Conservation (phyloP, 768 basidiomycete species). For the Psilocybe sp. region DNA sequence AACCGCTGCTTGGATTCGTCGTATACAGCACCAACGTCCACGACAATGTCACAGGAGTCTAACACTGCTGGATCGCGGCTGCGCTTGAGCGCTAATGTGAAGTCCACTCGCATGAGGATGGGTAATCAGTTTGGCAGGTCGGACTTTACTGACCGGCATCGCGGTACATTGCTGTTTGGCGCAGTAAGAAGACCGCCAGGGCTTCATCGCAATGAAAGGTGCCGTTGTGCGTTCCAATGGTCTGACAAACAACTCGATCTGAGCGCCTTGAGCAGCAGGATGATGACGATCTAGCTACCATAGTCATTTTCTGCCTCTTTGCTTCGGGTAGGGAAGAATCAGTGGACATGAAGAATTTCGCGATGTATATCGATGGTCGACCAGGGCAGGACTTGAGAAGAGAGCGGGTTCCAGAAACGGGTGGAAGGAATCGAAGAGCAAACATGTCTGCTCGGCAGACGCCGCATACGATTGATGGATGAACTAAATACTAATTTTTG, state of each 20-base stretch:
- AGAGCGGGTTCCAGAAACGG: constrained; percentile 3
- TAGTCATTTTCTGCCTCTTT: constrained; percentile 42
- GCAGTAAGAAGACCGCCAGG: constrained; percentile 86
- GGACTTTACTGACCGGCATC: constrained; percentile 55
- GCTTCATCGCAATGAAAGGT: constrained; percentile 98
- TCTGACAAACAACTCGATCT: constrained; percentile 32
- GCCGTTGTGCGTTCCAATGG: constrained; percentile 93
- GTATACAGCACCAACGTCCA: constrained; percentile 94
- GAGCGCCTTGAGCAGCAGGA: neutral
- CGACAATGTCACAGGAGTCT: constrained; percentile 86
- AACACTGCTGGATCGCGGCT: constrained; percentile 70
- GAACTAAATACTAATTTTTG: constrained; percentile 3
- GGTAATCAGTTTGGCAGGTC: neutral
- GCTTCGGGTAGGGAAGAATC: constrained; percentile 19
- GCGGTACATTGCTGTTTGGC: constrained; percentile 70
- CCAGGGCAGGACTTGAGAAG: constrained; percentile 1
- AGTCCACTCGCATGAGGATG: neutral
- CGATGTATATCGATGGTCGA: neutral
- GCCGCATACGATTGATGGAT: constrained; percentile 12
- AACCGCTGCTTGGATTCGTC: constrained; percentile 76
- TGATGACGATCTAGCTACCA: constrained; percentile 12
- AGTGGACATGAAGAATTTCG: constrained; percentile 15
- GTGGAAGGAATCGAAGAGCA: constrained; percentile 12
- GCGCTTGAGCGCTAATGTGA: constrained; percentile 58
- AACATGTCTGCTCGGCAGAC: constrained; percentile 15